Percentiles rank a stretch among this genome's conserved stretches.
These are phyloP conservation scores for Leptomonas seymouri DNA, from an alignment of 208 protist species.

Conservation along the genomic window DNA sequence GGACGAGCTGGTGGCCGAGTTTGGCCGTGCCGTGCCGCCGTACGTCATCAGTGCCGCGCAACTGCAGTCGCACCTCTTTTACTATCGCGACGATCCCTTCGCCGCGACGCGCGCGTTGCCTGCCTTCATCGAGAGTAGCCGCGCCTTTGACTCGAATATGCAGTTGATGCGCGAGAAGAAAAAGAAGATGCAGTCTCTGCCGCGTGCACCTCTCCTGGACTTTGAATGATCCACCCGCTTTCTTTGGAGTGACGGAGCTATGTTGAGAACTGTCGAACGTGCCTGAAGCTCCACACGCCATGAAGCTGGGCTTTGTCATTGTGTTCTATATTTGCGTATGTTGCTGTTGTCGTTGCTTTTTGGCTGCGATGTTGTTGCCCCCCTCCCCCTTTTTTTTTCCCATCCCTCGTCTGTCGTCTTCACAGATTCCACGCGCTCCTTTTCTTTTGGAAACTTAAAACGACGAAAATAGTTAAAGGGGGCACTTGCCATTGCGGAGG, in stretches of 20 bases:
- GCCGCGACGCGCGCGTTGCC: slow-evolving; percentile 47
- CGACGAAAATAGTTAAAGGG: too few relatives aligned
- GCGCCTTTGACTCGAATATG: slow-evolving; percentile 61
- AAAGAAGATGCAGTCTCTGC: slow-evolving; percentile 38
- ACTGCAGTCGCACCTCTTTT: slow-evolving; percentile 95
- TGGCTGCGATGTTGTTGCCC: too few relatives aligned
- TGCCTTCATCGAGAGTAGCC: slow-evolving; percentile 44
- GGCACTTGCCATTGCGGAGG: too few relatives aligned
- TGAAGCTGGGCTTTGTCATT: too few relatives aligned
- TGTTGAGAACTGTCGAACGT: background rate
- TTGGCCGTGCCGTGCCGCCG: slow-evolving; percentile 45
- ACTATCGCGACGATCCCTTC: slow-evolving; percentile 78
- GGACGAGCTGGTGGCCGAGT: slow-evolving; percentile 33
- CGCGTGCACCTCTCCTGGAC: slow-evolving; percentile 31
- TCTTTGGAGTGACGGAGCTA: background rate
- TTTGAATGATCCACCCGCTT: slow-evolving; percentile 12
- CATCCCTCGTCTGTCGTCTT: too few relatives aligned
- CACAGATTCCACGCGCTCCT: background rate
- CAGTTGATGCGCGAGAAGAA: slow-evolving; percentile 47
- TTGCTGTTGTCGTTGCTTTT: too few relatives aligned
- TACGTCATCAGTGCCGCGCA: slow-evolving; percentile 82
- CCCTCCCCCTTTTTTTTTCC: too few relatives aligned
- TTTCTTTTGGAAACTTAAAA: too few relatives aligned
- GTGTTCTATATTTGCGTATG: too few relatives aligned
- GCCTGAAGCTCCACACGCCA: too few relatives aligned